A percentile compares a stretch with the other conserved stretches of the same genome.
phyloP scores from a whole-genome alignment of 2,329 filamentous ascomycete genomes.

The Parastagonospora avenae region DNA sequence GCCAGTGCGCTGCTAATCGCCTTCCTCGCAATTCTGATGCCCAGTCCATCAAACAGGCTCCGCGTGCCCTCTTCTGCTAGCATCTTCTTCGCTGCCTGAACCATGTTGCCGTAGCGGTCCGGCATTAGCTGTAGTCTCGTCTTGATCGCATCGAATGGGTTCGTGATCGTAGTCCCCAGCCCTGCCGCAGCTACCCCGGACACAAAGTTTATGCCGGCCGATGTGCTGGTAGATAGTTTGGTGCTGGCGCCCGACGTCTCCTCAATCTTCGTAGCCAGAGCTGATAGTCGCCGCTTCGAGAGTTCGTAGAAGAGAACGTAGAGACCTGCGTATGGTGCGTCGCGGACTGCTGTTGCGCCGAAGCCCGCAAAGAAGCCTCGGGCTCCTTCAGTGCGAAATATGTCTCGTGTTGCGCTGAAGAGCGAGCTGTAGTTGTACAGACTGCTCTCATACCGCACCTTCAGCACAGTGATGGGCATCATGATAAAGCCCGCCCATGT shows the following conservation, averaged over 20 bases:
- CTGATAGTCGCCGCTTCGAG: conserved; percentile 68
- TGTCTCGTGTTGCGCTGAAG: conserved; percentile 72
- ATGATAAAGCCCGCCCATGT: conserved; percentile 87
- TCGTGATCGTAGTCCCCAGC: conserved; percentile 84
- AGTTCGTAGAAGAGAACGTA: conserved; percentile 96
- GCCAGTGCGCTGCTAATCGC: conserved; percentile 92
- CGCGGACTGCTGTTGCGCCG: conserved; percentile 88
- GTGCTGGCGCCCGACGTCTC: conserved; percentile 28
- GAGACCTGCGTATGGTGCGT: conserved; percentile 94
- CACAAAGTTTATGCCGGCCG: conserved; percentile 79
- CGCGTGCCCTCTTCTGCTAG: conserved; percentile 77
- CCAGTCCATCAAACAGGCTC: conserved; percentile 84
- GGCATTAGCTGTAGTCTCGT: conserved; percentile 93
- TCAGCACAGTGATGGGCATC: conserved; percentile 96
- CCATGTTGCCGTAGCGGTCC: conserved; percentile 78
- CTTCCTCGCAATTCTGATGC: conserved; percentile 86
- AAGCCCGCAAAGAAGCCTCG: conserved; percentile 92
- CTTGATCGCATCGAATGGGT: conserved; percentile 96
- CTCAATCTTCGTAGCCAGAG: conserved; percentile 36
- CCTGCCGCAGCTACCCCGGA: conserved; percentile 82
- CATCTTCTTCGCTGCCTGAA: conserved; percentile 78
- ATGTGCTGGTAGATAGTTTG: conserved; percentile 45
- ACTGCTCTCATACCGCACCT: conserved; percentile 91
- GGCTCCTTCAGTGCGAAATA: conserved; percentile 72
- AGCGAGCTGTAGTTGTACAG: conserved; percentile 84